Base-by-base conservation (phyloP, 2,329 filamentous ascomycete species). In the Tympanopsis confertula region DNA sequence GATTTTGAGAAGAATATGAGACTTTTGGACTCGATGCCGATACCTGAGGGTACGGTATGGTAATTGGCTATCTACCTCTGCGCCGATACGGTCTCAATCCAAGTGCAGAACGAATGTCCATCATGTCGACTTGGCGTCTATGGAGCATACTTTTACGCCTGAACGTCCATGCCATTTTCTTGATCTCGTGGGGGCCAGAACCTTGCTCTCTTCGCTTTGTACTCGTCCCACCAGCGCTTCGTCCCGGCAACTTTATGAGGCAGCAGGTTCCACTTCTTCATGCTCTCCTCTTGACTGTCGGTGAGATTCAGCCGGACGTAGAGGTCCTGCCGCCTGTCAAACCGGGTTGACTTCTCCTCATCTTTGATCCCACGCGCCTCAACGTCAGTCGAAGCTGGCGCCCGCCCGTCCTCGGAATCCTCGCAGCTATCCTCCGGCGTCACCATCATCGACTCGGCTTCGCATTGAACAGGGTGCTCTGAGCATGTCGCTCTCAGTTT, bases 1-100 rank as follows among this genome's bases (percentile, higher is more conserved):
- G 41, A 42, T 26, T 54, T 53, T 39, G 48, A 43, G 13, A 20
- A 42, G 13, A 42, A 53, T 26, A 51, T 50, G 13, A 45, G 45
- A n/a, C 40, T 51, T 7, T 35, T 55, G 22, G 52, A 55, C 38
- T 24, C 22, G 3, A 41, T 50, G 18, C 36, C 44, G 4, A 45
- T 53, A 35, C 51, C 52, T 5, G 40, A 40, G 19, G 41, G 36
- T n/a, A n/a, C n/a, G n/a, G n/a, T n/a, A n/a, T n/a, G n/a, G n/a
- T n/a, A n/a, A n/a, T n/a, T n/a, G n/a, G n/a, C n/a, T n/a, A n/a
- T n/a, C n/a, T n/a, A n/a, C n/a, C n/a, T n/a, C n/a, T n/a, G n/a
- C n/a, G n/a, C n/a, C n/a, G n/a, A n/a, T n/a, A n/a, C n/a, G n/a
- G n/a, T n/a, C n/a, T n/a, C n/a, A n/a, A n/a, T n/a, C n/a, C n/a